Percentiles rank a stretch among this genome's conserved stretches.
phyloP scores from a whole-genome alignment of 2,329 filamentous ascomycete genomes.

The Emmonsiellopsis sp. region DNA sequence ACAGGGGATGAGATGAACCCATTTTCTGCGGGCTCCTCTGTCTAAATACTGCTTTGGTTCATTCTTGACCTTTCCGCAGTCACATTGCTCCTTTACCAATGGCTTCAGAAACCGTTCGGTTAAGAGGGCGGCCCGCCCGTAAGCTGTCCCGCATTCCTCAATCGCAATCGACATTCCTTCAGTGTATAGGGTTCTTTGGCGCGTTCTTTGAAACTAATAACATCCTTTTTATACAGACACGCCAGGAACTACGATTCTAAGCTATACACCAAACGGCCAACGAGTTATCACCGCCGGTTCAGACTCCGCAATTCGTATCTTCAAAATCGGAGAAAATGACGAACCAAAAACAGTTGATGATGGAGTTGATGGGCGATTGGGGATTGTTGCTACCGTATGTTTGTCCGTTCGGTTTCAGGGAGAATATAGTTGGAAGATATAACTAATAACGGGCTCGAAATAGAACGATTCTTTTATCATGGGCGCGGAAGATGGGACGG shows the following conservation, averaged over 20 bases:
- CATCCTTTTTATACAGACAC: conserved; percentile 48
- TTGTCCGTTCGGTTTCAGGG: background rate
- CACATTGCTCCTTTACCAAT: conserved; percentile 43
- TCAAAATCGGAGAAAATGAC: conserved; percentile 82
- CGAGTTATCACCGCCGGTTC: conserved; percentile 85
- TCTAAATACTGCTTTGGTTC: background rate
- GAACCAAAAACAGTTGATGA: conserved; percentile 91
- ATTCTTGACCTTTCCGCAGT: conserved; percentile 14
- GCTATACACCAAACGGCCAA: conserved; percentile 81
- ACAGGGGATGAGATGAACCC: no score
- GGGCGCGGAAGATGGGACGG: conserved; percentile 90
- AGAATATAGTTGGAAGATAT: background rate
- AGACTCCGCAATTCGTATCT: conserved; percentile 89
- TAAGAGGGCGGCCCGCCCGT: conserved; percentile 40
- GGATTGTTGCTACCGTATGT: conserved; percentile 60
- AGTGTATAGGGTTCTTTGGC: conserved; percentile 3
- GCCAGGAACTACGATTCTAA: conserved; percentile 73
- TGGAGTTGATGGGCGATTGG: conserved; percentile 74
- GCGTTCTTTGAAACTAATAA: background rate
- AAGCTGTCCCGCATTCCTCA: conserved; percentile 17
- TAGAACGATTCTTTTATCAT: conserved; percentile 76
- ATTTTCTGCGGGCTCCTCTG: background rate
- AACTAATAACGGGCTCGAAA: background rate
- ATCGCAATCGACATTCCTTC: background rate
- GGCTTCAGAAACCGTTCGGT: conserved; percentile 28